Percentiles rank a stretch among this genome's conserved stretches.
Evolutionary conservation across 495 filamentous ascomycete species (phyloP).

Genomic region (Daldinia childiae): DNA sequence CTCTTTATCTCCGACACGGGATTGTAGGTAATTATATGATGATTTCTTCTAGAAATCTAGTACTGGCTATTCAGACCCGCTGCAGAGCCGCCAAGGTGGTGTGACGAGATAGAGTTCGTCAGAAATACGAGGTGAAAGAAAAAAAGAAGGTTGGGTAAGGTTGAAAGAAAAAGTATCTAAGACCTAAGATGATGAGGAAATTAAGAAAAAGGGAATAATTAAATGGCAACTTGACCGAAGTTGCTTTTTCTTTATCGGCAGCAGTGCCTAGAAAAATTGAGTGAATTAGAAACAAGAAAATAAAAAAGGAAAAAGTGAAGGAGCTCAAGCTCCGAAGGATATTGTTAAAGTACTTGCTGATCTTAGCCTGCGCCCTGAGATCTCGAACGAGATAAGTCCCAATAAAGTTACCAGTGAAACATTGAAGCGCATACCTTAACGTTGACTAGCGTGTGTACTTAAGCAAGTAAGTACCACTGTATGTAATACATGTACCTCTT

Average conservation of each 20-base stretch:
- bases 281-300: slow-evolving; percentile 1
- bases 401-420: slow-evolving; percentile 19
- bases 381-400: slow-evolving; percentile 15
- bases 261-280: slow-evolving; percentile 21
- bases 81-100: slow-evolving; percentile 25
- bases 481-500: neutral
- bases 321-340: slow-evolving; percentile 21
- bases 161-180: neutral
- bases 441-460: neutral
- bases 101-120: slow-evolving; percentile 4
- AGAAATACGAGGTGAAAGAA: slow-evolving; percentile 4
- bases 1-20: neutral
- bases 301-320: slow-evolving; percentile 7
- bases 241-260: slow-evolving; percentile 11
- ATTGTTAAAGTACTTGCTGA: neutral
- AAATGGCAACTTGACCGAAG: neutral
- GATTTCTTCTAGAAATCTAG: slow-evolving; percentile 34
- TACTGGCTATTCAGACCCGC: slow-evolving; percentile 35
- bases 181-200: neutral
- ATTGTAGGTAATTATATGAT: slow-evolving; percentile 2
- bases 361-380: slow-evolving; percentile 32
- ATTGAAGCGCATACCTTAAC: slow-evolving; percentile 6
- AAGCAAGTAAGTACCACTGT: too few species aligned
- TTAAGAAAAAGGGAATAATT: slow-evolving; percentile 1
- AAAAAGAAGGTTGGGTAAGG: neutral